Conservation (phyloP, 2,329 filamentous ascomycete genomes). For the Verticillium tricorpus region DNA sequence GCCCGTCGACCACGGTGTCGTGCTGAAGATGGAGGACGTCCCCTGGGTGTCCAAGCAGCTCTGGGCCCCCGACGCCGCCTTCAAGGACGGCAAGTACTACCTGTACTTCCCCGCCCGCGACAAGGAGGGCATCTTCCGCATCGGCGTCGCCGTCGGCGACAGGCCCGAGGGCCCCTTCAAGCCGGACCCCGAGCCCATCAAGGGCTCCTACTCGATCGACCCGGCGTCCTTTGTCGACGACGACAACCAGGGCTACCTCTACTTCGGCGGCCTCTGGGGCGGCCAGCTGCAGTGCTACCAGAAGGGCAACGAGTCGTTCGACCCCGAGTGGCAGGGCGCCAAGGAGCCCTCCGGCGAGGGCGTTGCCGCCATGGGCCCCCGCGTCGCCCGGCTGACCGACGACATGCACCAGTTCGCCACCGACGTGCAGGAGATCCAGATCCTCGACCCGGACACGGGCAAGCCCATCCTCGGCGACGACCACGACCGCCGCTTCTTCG, state of each 20-base stretch:
- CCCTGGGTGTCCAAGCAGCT: constrained; percentile 77
- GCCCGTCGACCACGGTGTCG: constrained; percentile 70
- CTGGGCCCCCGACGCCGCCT: constrained; percentile 74
- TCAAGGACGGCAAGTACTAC: constrained; percentile 65
- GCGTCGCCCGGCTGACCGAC: constrained; percentile 58
- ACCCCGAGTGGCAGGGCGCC: constrained; percentile 47
- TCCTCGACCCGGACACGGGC: constrained; percentile 59
- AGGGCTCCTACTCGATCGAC: constrained; percentile 71
- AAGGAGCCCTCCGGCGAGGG: constrained; percentile 55
- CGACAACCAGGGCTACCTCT: constrained; percentile 38
- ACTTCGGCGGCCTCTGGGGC: constrained; percentile 78
- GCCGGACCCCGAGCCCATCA: constrained; percentile 59
- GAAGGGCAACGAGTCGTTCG: constrained; percentile 48
- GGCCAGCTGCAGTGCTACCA: constrained; percentile 76
- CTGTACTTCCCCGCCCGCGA: constrained; percentile 75
- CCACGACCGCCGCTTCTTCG: constrained; percentile 73
- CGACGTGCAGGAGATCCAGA: constrained; percentile 54
- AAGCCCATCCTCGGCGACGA: constrained; percentile 59
- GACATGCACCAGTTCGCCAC: constrained; percentile 62
- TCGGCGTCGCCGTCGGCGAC: constrained; percentile 64
- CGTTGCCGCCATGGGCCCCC: constrained; percentile 57
- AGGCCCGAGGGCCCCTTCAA: constrained; percentile 66
- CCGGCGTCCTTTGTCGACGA: constrained; percentile 69
- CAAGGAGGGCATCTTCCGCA: constrained; percentile 64
- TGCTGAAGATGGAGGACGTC: constrained; percentile 59